phyloP scores from a whole-genome alignment of 176 grass and related monocot species.

The Ensete glaucum region DNA sequence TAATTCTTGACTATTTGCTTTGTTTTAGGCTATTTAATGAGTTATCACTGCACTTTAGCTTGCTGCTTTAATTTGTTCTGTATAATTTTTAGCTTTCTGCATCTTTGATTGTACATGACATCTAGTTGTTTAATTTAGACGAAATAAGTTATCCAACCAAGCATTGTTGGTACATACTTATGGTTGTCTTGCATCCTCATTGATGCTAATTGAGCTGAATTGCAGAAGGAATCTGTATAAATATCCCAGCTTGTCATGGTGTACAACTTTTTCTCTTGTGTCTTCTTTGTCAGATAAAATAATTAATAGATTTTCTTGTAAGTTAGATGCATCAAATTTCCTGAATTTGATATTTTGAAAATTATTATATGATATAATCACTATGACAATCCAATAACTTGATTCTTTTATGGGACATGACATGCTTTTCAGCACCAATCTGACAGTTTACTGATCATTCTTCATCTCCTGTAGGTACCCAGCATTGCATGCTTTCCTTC shows the following conservation, averaged over 20 bases:
- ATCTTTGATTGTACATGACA: neutral
- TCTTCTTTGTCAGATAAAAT: neutral
- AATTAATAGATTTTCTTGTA: neutral
- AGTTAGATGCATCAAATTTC: neutral
- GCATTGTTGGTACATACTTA: neutral
- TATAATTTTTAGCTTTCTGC: neutral
- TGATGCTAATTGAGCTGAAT: no score
- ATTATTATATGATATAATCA: neutral
- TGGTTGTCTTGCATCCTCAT: neutral
- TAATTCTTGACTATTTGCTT: no score
- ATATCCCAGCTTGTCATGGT: no score
- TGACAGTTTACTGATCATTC: slow-evolving; percentile 1
- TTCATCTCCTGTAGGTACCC: slow-evolving; percentile 66
- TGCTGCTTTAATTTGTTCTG: neutral
- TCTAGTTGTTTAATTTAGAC: neutral
- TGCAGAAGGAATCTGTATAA: no score
- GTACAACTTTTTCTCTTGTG: neutral
- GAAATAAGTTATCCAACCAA: neutral
- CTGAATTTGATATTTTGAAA: neutral
- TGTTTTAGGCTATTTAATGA: neutral
- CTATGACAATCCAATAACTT: neutral
- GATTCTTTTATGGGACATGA: neutral
- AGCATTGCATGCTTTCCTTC: slow-evolving; percentile 83
- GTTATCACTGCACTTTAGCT: neutral
- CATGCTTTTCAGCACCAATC: neutral